Conservation (phyloP, 129 eudicot genomes). For the Escallonia rubra region DNA sequence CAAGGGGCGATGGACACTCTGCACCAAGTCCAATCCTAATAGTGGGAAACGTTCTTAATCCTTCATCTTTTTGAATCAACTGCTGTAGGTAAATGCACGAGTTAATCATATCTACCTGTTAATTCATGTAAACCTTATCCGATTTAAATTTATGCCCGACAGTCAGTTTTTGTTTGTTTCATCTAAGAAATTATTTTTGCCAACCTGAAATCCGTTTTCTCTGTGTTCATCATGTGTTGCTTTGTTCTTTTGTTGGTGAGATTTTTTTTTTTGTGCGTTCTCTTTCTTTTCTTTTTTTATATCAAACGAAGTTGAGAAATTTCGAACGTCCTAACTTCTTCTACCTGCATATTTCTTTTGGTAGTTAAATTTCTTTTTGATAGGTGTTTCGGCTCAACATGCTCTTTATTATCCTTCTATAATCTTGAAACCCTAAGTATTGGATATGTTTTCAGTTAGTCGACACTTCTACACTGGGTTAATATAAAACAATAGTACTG, state of each 20-base stretch:
- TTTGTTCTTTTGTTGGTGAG: neutral
- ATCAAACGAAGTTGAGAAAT: neutral
- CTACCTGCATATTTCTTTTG: too few relatives aligned
- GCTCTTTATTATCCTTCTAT: too few relatives aligned
- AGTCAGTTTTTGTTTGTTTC: neutral
- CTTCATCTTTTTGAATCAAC: slow-evolving; percentile 11
- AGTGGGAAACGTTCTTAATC: slow-evolving; percentile 64
- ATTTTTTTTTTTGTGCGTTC: neutral
- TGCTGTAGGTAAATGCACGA: slow-evolving; percentile 19
- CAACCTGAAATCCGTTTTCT: neutral
- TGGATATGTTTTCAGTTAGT: too few relatives aligned
- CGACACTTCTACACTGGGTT: too few relatives aligned
- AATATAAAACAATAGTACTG: too few relatives aligned
- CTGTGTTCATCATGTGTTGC: neutral
- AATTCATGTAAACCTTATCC: slow-evolving; percentile 27
- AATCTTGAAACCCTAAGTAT: too few relatives aligned
- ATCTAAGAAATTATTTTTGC: neutral
- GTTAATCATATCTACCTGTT: slow-evolving; percentile 18
- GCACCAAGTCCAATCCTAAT: slow-evolving; percentile 77
- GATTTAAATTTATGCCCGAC: slow-evolving; percentile 7
- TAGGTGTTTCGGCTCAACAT: too few relatives aligned
- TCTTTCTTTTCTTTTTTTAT: neutral
- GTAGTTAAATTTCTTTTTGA: too few relatives aligned
- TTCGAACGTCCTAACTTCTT: neutral
- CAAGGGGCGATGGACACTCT: slow-evolving; percentile 78